Base-by-base conservation (phyloP, 2,329 filamentous ascomycete species). In the Coniella vitis region DNA sequence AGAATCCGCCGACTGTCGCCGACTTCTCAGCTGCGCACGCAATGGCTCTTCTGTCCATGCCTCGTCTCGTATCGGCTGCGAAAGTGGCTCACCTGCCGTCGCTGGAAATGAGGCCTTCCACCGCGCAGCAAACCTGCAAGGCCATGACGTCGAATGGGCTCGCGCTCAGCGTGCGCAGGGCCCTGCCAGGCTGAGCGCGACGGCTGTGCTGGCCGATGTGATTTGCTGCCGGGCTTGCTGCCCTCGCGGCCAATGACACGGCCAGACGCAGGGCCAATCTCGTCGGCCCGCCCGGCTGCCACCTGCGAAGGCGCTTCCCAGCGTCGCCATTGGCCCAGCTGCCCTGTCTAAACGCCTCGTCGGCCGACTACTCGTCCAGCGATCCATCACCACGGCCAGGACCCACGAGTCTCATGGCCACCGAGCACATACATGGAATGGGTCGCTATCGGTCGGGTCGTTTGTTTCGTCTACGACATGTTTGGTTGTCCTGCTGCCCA, bases 231-330 rank as follows among this genome's bases (percentile, higher is more conserved):
- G 45, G 45, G 40, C 48, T 40, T 36, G n/a, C 34, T 29, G 51
- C 16, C 32, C 44, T 9, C 22, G 40, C 22, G 40, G 51, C 51
- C 51, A 53, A 53, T 53, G 14, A 45, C 12, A 29, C 41, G 40
- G 38, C 42, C 38, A 46, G 44, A 32, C 45, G 48, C 50, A 44
- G 32, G 48, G 37, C 48, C 38, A 53, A 53, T 53, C 51, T 53
- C 32, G 44, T 53, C 48, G 47, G 34, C 44, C 48, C 48, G 41
- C 45, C 31, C 17, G 17, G 14, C 25, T 37, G 29, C 45, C 14
- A 19, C 7, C 31, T 44, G 39, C 13, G 37, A 47, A 22, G 44
- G 29, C 25, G 45, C 20, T 44, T 49, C 32, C 16, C 25, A 44
- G 43, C 29, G 42, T 37, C 37, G 39, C 34, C 13, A 53, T 53